These are phyloP conservation scores for Aspergillus intermedius DNA, from an alignment of 2,329 filamentous ascomycete species.

Conservation along the genomic window DNA sequence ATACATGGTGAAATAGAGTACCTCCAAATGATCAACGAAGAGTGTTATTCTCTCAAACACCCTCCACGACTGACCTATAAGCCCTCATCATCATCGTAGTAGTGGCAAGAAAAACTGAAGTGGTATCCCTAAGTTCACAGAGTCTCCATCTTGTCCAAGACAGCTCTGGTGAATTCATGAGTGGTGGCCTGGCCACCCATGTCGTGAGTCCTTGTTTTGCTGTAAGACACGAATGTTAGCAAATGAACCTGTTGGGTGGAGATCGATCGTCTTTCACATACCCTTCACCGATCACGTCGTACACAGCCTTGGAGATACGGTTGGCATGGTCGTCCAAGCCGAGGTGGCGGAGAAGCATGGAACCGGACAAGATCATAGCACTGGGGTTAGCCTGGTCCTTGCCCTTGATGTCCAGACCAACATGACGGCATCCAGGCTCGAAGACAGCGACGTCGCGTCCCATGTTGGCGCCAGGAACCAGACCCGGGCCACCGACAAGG, in stretches of 20 bases:
- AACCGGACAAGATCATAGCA: conserved; percentile 86
- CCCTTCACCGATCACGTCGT: conserved; percentile 82
- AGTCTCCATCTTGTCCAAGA: conserved; percentile 90
- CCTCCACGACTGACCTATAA: conserved; percentile 10
- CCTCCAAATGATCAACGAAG: conserved; percentile 5
- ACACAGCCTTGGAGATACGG: conserved; percentile 80
- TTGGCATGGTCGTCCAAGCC: conserved; percentile 97
- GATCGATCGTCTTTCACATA: conserved; percentile 43
- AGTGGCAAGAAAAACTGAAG: conserved; percentile 10
- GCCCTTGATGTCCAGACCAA: conserved; percentile 98
- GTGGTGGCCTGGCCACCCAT: conserved; percentile 91
- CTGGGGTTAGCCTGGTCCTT: conserved; percentile 99
- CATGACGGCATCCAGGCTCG: conserved; percentile 97
- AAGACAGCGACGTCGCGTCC: conserved; percentile 96
- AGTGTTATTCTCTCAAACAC: conserved; percentile 7
- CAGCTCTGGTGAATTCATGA: conserved; percentile 89
- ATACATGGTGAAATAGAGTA: conserved; percentile 20
- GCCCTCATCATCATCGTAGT: conserved; percentile 21
- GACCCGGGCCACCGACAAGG: conserved; percentile 91
- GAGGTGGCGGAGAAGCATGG: conserved; percentile 95
- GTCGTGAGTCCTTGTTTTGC: conserved; percentile 81
- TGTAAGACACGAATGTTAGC: conserved; percentile 44
- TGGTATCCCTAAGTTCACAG: conserved; percentile 43
- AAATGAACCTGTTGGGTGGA: conserved; percentile 1
- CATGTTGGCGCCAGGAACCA: conserved; percentile 99